phyloP scores from a whole-genome alignment of 768 basidiomycete species.

The Leucocoprinus sp. region DNA sequence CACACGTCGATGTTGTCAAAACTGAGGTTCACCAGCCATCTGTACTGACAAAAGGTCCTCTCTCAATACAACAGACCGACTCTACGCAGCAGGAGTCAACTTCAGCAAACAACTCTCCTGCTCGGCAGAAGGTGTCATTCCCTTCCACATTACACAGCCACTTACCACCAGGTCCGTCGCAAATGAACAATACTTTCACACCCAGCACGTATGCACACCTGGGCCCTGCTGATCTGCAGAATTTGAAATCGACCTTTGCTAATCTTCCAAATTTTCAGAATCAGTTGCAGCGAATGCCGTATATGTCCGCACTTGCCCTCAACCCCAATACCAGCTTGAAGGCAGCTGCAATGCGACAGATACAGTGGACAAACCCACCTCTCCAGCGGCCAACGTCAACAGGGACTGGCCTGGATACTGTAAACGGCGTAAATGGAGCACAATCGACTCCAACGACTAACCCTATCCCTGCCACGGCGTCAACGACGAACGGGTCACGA shows the following conservation, averaged over 20 bases:
- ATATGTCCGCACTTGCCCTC: slow-evolving; percentile 31
- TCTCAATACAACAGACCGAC: slow-evolving; percentile 22
- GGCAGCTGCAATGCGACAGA: slow-evolving; percentile 30
- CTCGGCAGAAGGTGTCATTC: slow-evolving; percentile 41
- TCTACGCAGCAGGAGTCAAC: slow-evolving; percentile 14
- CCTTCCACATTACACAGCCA: no score
- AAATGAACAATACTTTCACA: slow-evolving; percentile 26
- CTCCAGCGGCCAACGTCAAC: slow-evolving; percentile 26
- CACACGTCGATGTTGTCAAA: slow-evolving; percentile 37
- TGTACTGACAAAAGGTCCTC: slow-evolving; percentile 25
- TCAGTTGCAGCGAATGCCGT: slow-evolving; percentile 20
- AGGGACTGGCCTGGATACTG: slow-evolving; percentile 22
- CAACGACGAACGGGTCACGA: slow-evolving; percentile 53
- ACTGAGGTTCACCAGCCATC: slow-evolving; percentile 24
- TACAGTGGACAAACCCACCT: slow-evolving; percentile 27
- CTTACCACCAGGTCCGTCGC: no score
- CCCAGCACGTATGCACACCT: slow-evolving; percentile 27
- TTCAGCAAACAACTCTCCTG: slow-evolving; percentile 18
- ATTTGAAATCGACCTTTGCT: slow-evolving; percentile 50
- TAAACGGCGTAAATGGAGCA: slow-evolving; percentile 18
- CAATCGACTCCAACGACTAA: slow-evolving; percentile 29
- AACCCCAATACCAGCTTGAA: slow-evolving; percentile 31
- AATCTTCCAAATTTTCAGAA: slow-evolving; percentile 25
- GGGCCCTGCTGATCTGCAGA: slow-evolving; percentile 37
- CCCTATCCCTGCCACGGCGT: slow-evolving; percentile 37